These are phyloP conservation scores for Trichoderma cornu-damae DNA, from an alignment of 2,329 filamentous ascomycete genomes.

Conservation along the genomic window DNA sequence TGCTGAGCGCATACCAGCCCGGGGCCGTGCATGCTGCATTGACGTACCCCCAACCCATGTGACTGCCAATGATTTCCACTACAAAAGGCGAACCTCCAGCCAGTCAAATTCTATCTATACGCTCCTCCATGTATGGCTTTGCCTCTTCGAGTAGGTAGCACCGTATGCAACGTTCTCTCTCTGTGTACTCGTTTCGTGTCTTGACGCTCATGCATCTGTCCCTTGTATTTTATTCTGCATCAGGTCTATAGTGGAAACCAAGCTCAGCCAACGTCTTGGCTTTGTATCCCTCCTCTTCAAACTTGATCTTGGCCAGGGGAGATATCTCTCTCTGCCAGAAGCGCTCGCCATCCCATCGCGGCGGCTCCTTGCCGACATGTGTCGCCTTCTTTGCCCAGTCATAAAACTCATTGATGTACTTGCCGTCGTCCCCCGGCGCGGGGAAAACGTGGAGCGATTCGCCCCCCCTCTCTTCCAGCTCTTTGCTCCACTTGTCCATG, in stretches of 20 bases:
- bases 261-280: constrained; percentile 66
- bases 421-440: constrained; percentile 46
- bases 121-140: neutral
- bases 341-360: constrained; percentile 64
- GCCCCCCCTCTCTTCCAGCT: constrained; percentile 48
- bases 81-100: neutral
- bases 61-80: neutral
- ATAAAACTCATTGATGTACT: constrained; percentile 65
- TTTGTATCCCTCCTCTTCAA: constrained; percentile 58
- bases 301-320: constrained; percentile 64
- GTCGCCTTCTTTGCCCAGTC: constrained; percentile 53
- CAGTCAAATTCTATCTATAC: neutral
- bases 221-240: neutral
- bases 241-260: constrained; percentile 55
- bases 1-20: neutral
- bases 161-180: neutral
- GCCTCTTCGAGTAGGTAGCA: neutral
- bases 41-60: neutral
- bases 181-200: neutral
- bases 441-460: constrained; percentile 31
- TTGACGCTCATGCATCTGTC: neutral
- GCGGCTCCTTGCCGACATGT: constrained; percentile 59
- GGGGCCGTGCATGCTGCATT: neutral
- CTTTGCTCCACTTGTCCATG: constrained; percentile 66
- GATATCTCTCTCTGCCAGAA: constrained; percentile 68